Conservation (phyloP, 2,329 filamentous ascomycete genomes). For the Aquanectria penicillioides region DNA sequence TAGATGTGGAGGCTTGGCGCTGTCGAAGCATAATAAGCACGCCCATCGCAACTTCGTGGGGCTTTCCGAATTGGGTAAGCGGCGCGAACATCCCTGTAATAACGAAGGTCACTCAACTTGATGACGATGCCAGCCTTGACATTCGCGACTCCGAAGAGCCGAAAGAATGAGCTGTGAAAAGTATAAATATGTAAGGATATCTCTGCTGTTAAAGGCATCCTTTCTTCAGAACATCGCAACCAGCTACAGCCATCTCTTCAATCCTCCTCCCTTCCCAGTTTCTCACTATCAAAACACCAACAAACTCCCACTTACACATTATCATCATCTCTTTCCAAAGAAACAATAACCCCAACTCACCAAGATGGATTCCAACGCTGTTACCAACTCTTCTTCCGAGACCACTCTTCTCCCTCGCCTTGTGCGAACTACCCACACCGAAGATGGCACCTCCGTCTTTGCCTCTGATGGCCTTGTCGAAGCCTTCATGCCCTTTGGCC, state of each 20-base stretch:
- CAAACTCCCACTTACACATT: neutral
- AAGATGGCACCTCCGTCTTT: constrained; percentile 46
- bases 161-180: neutral
- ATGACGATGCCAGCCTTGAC: neutral
- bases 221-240: neutral
- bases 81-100: constrained; percentile 34
- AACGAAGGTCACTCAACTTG: neutral
- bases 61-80: constrained; percentile 28
- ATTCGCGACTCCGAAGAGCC: constrained; percentile 17
- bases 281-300: neutral
- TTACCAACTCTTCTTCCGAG: neutral
- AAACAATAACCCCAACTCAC: neutral
- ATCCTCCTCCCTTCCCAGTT: neutral
- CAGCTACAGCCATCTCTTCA: neutral
- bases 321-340: neutral
- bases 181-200: constrained; percentile 1
- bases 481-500: constrained; percentile 46
- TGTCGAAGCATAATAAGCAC: too few relatives aligned
- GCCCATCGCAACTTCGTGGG: constrained; percentile 8
- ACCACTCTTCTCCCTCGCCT: constrained; percentile 35
- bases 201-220: neutral
- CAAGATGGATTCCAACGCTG: neutral
- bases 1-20: too few relatives aligned
- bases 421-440: constrained; percentile 43
- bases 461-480: constrained; percentile 37